Base-by-base conservation (phyloP, 352 stramenopile species). In the Phytophthora foliorum region DNA sequence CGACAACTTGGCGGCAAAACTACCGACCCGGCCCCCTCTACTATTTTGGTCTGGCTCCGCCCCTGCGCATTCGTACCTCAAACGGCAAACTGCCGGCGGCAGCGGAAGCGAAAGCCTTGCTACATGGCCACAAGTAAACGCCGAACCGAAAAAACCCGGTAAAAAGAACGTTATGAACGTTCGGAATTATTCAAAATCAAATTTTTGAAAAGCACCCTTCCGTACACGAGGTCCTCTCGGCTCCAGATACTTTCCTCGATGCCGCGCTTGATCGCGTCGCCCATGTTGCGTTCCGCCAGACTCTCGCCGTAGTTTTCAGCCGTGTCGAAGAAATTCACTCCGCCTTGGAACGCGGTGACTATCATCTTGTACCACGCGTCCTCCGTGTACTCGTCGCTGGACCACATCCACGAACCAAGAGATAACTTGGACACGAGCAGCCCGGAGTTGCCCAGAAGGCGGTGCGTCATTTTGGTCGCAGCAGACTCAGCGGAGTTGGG, bases 281-380 rank as follows among this genome's bases (percentile, higher is more conserved):
- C 81, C 64, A 86, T 63, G 45, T 63, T 57, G 6, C 36, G 34
- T n/a, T 70, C 63, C 0, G 54, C 53, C 27, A 59, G 48, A 6
- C 36, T 59, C 34, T 70, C 54, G 31, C 45, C 63, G 29, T 70
- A 70, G 39, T 55, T 70, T 25, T 70, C 63, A 1, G 63, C 63
- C 6, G 34, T 70, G 36, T 90, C 81, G 50, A 90, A 78, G 21
- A 90, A 79, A 57, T 86, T 90, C 38, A 90, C 65, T 25, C 78
- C 81, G 13, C 44, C 10, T 34, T 62, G 29, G 49, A 53, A 72
- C 11, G 63, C 63, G 16, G 46, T 60, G 11, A 50, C 27, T 31
- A 72, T 57, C 39, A 72, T 53, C 39, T 67, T 46, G 63, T 67
- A 72, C 63, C 50, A 72, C 1, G 29, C 49, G 41, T 72, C 56